A percentile compares a stretch with the other conserved stretches of the same genome.
Conservation (phyloP, 176 grass and related monocot genomes). For the Chloris gayana region DNA sequence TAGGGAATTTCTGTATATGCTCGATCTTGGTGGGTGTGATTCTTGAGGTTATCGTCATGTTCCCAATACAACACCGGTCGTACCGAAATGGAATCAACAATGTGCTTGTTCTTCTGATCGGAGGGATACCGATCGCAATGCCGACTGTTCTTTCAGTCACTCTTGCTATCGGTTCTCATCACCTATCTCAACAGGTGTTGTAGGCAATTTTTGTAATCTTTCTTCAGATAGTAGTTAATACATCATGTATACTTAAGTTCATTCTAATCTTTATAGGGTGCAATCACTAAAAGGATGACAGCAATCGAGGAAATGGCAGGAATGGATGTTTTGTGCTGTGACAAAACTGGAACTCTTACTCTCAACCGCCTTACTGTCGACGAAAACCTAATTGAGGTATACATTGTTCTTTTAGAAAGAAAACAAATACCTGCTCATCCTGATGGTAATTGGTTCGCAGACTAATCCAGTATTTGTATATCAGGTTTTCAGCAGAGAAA, state of each 20-base stretch:
- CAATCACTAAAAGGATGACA: conserved; percentile 93
- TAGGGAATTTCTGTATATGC: conserved; percentile 96
- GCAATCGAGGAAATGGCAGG: conserved; percentile 89
- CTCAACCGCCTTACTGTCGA: conserved; percentile 88
- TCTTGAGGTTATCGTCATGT: conserved; percentile 90
- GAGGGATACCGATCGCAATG: conserved; percentile 89
- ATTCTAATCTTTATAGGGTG: conserved; percentile 54
- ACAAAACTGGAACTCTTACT: conserved; percentile 91
- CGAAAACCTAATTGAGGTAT: conserved; percentile 68
- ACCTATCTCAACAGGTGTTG: conserved; percentile 72
- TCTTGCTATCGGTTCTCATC: conserved; percentile 85
- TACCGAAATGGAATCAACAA: conserved; percentile 86
- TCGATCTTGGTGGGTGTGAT: conserved; percentile 69
- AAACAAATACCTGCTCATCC: background rate
- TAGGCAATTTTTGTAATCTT: background rate
- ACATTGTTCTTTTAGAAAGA: background rate
- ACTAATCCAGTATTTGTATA: conserved; percentile 1
- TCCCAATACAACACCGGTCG: conserved; percentile 63
- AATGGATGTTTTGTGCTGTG: conserved; percentile 93
- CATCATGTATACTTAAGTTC: background rate
- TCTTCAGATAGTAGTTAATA: conserved; percentile 5
- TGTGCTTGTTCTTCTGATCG: conserved; percentile 85
- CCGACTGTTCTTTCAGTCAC: conserved; percentile 88
- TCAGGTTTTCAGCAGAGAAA: conserved; percentile 69
- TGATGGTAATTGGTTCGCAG: background rate